phyloP scores from a whole-genome alignment of 495 filamentous ascomycete species.

The Thermothielavioides terrestris region DNA sequence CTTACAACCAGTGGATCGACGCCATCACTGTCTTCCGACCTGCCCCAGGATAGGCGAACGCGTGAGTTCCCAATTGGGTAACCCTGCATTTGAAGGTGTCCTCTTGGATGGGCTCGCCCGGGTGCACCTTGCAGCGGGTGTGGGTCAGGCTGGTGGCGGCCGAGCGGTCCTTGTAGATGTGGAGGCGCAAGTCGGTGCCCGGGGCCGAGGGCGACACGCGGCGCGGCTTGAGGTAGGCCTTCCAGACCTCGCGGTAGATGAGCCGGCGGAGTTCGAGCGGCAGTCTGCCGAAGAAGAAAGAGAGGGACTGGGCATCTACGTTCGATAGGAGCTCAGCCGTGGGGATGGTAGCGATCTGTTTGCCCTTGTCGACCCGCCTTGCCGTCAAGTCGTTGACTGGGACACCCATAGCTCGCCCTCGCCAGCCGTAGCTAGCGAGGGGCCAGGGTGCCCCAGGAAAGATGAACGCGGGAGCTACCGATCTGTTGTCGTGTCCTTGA shows the following conservation, averaged over 20 bases:
- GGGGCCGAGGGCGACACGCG: background rate
- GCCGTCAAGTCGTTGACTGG: no score
- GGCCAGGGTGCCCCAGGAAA: no score
- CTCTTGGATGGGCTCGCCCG: background rate
- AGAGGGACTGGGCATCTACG: constrained; percentile 7
- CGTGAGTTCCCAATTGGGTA: no score
- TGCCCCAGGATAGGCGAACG: no score
- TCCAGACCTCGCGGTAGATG: constrained; percentile 18
- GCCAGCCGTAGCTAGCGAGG: background rate
- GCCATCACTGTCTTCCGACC: no score
- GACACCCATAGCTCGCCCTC: no score
- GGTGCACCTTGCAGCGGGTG: constrained; percentile 7
- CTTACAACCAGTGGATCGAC: no score
- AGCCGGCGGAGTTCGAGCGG: constrained; percentile 20
- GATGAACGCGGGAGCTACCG: no score
- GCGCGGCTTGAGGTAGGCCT: constrained; percentile 8
- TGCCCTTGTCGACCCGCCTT: background rate
- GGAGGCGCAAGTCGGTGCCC: constrained; percentile 13
- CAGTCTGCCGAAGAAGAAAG: constrained; percentile 13
- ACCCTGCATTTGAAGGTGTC: no score
- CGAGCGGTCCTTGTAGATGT: constrained; percentile 16
- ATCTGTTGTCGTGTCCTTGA: no score
- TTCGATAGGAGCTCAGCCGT: constrained; percentile 3
- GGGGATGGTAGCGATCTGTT: constrained; percentile 4
- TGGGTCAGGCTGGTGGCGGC: constrained; percentile 1